Evolutionary conservation across 495 filamentous ascomycete genomes (phyloP).

Genomic region (Annulohypoxylon nitens): DNA sequence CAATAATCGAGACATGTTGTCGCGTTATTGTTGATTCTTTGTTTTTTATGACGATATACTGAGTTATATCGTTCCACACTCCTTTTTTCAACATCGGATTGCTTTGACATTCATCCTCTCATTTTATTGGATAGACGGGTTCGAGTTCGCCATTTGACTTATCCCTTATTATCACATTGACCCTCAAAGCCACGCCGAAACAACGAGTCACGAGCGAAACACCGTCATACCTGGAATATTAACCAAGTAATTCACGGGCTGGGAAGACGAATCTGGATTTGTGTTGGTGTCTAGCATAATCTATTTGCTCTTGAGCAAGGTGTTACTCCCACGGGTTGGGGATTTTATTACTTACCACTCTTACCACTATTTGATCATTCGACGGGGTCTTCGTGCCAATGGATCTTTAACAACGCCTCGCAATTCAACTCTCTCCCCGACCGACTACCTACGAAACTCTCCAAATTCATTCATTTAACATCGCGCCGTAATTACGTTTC

Average conservation of each 20-base stretch:
- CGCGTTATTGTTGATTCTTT: slow-evolving; percentile 34
- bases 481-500: slow-evolving; percentile 12
- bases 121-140: slow-evolving; percentile 26
- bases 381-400: slow-evolving; percentile 30
- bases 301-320: slow-evolving; percentile 32
- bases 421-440: slow-evolving; percentile 20
- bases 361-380: slow-evolving; percentile 17
- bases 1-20: slow-evolving; percentile 30
- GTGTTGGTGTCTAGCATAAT: slow-evolving; percentile 20
- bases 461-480: slow-evolving; percentile 19
- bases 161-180: slow-evolving; percentile 15
- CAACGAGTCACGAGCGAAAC: slow-evolving; percentile 23
- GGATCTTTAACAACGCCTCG: slow-evolving; percentile 32
- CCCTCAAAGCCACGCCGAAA: slow-evolving; percentile 17
- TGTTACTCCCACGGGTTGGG: slow-evolving; percentile 41
- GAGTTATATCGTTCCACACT: slow-evolving; percentile 35
- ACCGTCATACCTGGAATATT: slow-evolving; percentile 16
- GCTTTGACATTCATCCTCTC: slow-evolving; percentile 42
- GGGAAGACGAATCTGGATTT: slow-evolving; percentile 14
- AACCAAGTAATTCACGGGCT: slow-evolving; percentile 20
- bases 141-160: slow-evolving; percentile 13
- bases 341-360: slow-evolving; percentile 10
- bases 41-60: slow-evolving; percentile 29
- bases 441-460: slow-evolving; percentile 14
- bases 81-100: slow-evolving; percentile 25